Percentiles rank a stretch among this genome's conserved stretches.
Conservation (phyloP, 2,329 filamentous ascomycete species). For the Mariannaea elegans region DNA sequence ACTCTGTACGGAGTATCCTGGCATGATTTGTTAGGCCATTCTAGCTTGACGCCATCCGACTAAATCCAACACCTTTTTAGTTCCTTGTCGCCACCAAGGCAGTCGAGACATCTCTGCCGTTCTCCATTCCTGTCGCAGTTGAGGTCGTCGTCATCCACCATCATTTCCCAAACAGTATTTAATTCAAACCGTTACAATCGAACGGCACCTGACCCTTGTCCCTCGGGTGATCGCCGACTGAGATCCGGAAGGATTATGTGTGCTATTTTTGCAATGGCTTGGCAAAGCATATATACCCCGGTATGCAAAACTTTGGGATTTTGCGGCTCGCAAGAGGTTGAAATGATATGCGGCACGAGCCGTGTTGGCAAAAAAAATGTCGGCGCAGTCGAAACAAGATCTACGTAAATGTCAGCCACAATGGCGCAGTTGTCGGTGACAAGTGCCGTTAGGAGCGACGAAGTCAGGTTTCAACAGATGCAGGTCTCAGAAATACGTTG, state of each 20-base stretch:
- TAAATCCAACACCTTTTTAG: not conserved
- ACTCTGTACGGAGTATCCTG: not conserved
- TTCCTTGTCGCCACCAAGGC: constrained; percentile 3
- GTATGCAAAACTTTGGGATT: too few species aligned
- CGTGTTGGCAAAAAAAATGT: not conserved
- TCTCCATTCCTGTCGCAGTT: not conserved
- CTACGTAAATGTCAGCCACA: constrained; percentile 30
- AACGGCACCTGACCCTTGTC: constrained; percentile 11
- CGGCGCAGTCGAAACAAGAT: constrained; percentile 32
- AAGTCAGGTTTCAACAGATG: constrained; percentile 9
- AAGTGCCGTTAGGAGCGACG: constrained; percentile 26
- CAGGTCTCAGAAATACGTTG: not conserved
- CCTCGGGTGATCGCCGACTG: constrained; percentile 12
- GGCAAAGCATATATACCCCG: not conserved
- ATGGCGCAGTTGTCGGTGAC: constrained; percentile 24
- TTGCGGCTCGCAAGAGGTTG: too few species aligned
- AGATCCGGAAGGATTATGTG: constrained; percentile 11
- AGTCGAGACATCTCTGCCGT: not conserved
- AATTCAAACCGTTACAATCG: not conserved
- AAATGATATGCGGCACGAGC: too few species aligned
- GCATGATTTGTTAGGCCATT: not conserved
- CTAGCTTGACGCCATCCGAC: constrained; percentile 3
- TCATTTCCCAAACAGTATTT: not conserved
- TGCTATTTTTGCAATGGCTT: constrained; percentile 11
- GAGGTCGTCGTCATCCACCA: not conserved